A percentile compares a stretch with the other conserved stretches of the same genome.
These are phyloP conservation scores for Elaeis oleifera DNA, from an alignment of 202 grass and related monocot species.

Conservation along the genomic window DNA sequence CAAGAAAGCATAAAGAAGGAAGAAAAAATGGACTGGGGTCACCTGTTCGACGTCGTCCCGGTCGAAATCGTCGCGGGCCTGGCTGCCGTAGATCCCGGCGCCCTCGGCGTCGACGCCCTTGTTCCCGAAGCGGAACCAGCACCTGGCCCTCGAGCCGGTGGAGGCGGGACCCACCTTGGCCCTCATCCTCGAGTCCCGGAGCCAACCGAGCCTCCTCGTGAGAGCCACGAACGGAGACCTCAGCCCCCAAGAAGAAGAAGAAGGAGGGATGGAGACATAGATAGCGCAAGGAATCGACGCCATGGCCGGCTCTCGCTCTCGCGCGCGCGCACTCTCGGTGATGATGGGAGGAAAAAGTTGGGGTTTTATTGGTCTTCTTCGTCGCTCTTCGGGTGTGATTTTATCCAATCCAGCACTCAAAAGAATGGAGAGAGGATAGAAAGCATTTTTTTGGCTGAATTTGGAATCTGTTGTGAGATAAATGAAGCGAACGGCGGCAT, in stretches of 20 bases:
- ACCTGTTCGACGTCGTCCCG: conserved; percentile 97
- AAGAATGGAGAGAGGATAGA: too few relatives aligned
- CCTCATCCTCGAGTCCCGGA: conserved; percentile 30
- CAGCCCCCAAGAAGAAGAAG: conserved; percentile 6
- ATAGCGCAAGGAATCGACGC: conserved; percentile 70
- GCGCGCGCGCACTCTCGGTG: not conserved
- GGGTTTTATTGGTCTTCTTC: not conserved
- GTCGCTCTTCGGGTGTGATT: not conserved
- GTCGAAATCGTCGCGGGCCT: conserved; percentile 80
- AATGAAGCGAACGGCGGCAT: too few relatives aligned
- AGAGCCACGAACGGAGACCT: conserved; percentile 25
- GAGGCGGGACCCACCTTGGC: conserved; percentile 33
- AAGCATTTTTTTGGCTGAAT: too few relatives aligned
- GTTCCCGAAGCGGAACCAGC: conserved; percentile 87
- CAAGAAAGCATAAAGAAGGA: not conserved
- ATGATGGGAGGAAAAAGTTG: conserved; percentile 28
- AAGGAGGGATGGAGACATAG: conserved; percentile 21
- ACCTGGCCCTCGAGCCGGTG: conserved; percentile 45
- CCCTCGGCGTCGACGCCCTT: conserved; percentile 61
- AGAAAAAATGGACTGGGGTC: too few relatives aligned
- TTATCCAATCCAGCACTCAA: too few relatives aligned
- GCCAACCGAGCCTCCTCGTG: conserved; percentile 28
- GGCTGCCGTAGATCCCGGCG: conserved; percentile 84
- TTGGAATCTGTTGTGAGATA: too few relatives aligned
- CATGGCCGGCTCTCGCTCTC: conserved; percentile 33